Evolutionary conservation across 306 rosid genomes (phyloP).

Genomic region (Carpinus fangiana): DNA sequence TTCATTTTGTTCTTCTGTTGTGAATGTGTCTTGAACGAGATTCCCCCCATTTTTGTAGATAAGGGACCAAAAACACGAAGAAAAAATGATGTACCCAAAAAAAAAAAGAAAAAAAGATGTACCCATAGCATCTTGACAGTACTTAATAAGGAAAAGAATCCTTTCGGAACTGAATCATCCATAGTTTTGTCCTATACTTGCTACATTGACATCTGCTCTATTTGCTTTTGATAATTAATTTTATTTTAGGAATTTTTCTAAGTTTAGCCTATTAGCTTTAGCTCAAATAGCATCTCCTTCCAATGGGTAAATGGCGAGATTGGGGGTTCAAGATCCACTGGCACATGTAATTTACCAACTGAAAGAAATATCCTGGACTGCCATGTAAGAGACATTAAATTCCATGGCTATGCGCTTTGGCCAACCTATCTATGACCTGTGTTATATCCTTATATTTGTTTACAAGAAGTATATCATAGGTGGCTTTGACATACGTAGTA

Average conservation of each 20-base stretch:
- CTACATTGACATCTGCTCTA: background rate
- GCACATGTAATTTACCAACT: too few species aligned
- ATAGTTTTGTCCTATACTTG: background rate
- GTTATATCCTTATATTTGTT: background rate
- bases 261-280: background rate
- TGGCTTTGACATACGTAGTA: background rate
- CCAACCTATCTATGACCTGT: background rate
- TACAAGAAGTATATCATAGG: background rate
- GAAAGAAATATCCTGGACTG: background rate
- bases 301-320: background rate
- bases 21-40: slow-evolving; percentile 3
- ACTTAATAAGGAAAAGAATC: background rate
- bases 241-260: background rate
- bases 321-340: background rate
- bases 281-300: too few species aligned
- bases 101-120: background rate
- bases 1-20: background rate
- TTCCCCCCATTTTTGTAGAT: background rate
- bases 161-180: background rate
- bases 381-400: background rate
- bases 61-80: background rate
- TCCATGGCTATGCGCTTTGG: slow-evolving; percentile 1
- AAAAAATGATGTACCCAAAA: background rate
- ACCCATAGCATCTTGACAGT: background rate
- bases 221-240: background rate